Evolutionary conservation across 2,329 filamentous ascomycete species (phyloP).

Genomic region (Sarocladium oryzae): DNA sequence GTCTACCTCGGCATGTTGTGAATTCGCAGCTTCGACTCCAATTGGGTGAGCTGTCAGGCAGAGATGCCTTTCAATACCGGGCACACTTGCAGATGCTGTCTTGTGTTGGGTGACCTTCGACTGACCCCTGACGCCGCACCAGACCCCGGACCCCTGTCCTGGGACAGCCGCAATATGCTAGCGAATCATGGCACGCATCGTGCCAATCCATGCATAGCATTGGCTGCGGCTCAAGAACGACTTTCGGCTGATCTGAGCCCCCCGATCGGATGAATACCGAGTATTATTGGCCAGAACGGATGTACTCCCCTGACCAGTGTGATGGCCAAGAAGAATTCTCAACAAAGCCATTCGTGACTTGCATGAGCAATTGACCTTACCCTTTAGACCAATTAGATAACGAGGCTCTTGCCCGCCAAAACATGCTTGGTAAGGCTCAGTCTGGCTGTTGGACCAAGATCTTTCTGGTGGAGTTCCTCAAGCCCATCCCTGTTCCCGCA

Average conservation of each 20-base stretch:
- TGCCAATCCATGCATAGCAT: not conserved
- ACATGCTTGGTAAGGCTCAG: too few relatives aligned
- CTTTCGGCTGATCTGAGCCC: conserved; percentile 3
- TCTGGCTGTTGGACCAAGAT: too few relatives aligned
- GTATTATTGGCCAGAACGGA: not conserved
- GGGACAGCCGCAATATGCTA: too few relatives aligned
- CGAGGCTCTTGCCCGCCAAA: too few relatives aligned
- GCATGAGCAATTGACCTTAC: not conserved
- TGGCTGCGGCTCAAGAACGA: not conserved
- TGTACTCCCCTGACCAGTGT: not conserved
- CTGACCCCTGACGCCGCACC: too few relatives aligned
- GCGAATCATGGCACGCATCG: too few relatives aligned
- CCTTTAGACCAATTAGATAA: not conserved
- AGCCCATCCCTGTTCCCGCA: too few relatives aligned
- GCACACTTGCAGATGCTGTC: not conserved
- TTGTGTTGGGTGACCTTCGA: too few relatives aligned
- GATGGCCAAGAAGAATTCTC: not conserved
- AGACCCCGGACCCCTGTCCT: too few relatives aligned
- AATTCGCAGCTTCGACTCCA: too few relatives aligned
- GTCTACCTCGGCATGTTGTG: too few relatives aligned
- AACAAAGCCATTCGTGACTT: conserved; percentile 4
- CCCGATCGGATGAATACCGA: conserved; percentile 3
- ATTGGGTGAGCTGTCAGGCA: not conserved
- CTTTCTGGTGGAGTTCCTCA: too few relatives aligned
- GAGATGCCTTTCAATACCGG: not conserved